Percentiles rank a stretch among this genome's conserved stretches.
phyloP scores from a whole-genome alignment of 1,284 basidiomycete species.

The Cystobasidiaceae sp. region DNA sequence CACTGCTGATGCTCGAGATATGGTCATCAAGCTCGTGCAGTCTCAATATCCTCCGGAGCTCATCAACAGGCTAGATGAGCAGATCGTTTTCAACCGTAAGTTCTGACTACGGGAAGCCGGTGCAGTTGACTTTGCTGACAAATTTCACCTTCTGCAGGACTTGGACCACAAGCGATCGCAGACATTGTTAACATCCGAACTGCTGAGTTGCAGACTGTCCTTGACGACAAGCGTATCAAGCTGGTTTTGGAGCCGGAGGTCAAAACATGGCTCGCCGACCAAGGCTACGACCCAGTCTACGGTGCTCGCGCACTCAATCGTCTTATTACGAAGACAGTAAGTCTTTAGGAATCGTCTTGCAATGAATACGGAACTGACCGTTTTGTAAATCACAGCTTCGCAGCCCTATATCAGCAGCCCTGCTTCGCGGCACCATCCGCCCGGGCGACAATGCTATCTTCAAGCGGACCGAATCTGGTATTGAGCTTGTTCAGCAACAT shows the following conservation, averaged over 20 bases:
- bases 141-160: neutral
- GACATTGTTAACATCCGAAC: constrained; percentile 36
- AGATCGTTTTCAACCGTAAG: constrained; percentile 28
- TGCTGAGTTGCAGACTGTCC: constrained; percentile 34
- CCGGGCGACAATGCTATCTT: constrained; percentile 27
- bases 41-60: constrained; percentile 75
- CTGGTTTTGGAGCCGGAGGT: constrained; percentile 66
- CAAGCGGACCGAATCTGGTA: constrained; percentile 2
- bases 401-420: constrained; percentile 19
- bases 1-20: constrained; percentile 58
- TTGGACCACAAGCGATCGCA: constrained; percentile 33
- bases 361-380: neutral
- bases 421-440: constrained; percentile 18
- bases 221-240: constrained; percentile 51
- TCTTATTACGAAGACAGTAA: constrained; percentile 39
- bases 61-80: constrained; percentile 36
- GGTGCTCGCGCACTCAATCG: constrained; percentile 63
- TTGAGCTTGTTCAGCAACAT: constrained; percentile 16
- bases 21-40: constrained; percentile 69
- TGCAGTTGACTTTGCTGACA: too few relatives aligned
- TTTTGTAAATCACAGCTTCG: neutral
- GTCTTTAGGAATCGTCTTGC: constrained; percentile 39
- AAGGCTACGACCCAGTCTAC: constrained; percentile 80
- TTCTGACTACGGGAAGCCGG: too few relatives aligned
- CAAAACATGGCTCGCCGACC: constrained; percentile 64